These are phyloP conservation scores for Phytopythium oedochilum DNA, from an alignment of 352 stramenopile genomes.

Conservation along the genomic window DNA sequence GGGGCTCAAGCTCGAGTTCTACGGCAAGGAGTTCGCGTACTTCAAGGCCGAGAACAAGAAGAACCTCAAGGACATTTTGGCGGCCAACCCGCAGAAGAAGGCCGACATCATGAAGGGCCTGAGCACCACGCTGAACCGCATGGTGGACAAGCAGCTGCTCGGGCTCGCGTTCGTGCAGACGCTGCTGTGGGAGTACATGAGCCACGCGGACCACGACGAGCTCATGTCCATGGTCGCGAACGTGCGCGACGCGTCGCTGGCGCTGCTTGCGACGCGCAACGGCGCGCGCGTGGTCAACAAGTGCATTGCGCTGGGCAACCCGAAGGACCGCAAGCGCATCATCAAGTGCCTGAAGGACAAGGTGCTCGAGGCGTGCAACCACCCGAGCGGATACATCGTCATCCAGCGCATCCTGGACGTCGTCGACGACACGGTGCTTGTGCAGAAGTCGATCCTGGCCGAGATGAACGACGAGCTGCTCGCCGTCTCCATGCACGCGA, in stretches of 20 bases:
- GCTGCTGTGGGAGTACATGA: slow-evolving; percentile 89
- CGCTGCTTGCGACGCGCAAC: slow-evolving; percentile 83
- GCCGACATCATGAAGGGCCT: slow-evolving; percentile 71
- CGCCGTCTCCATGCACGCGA: slow-evolving; percentile 63
- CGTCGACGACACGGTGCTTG: slow-evolving; percentile 87
- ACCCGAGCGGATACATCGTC: slow-evolving; percentile 88
- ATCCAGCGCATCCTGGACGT: slow-evolving; percentile 88
- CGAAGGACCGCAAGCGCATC: slow-evolving; percentile 90
- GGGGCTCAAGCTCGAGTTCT: slow-evolving; percentile 87
- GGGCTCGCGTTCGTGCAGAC: slow-evolving; percentile 86
- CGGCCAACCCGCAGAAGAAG: slow-evolving; percentile 64
- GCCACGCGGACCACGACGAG: slow-evolving; percentile 69
- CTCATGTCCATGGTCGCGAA: slow-evolving; percentile 85
- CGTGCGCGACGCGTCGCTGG: slow-evolving; percentile 80
- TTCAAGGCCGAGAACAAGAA: slow-evolving; percentile 83
- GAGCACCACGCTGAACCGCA: slow-evolving; percentile 68
- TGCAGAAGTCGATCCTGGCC: slow-evolving; percentile 86
- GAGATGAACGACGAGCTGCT: slow-evolving; percentile 79
- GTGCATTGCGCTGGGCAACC: slow-evolving; percentile 73
- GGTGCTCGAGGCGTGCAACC: slow-evolving; percentile 84
- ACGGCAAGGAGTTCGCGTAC: slow-evolving; percentile 86
- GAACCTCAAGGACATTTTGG: slow-evolving; percentile 71
- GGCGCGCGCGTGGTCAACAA: slow-evolving; percentile 85
- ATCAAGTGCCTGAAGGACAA: slow-evolving; percentile 91
- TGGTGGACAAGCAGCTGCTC: slow-evolving; percentile 89